phyloP scores from a whole-genome alignment of 23 red algal species.

The Gracilaria domingensis region DNA sequence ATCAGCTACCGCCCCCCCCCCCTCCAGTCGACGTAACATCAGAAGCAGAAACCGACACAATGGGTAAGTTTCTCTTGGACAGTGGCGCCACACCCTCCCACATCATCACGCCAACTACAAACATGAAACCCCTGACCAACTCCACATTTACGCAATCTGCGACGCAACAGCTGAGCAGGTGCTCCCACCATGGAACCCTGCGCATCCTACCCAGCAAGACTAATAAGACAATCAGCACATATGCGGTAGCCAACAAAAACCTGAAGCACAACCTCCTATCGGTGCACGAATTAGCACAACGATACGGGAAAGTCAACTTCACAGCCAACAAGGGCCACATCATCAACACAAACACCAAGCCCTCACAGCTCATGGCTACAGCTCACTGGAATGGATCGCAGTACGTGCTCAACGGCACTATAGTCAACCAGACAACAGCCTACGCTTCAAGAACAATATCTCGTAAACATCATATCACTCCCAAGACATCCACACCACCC shows the following conservation, averaged over 20 bases:
- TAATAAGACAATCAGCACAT: not conserved
- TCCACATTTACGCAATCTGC: not conserved
- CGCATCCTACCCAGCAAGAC: not conserved
- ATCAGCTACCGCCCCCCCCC: not conserved
- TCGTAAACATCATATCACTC: no score
- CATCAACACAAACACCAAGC: not conserved
- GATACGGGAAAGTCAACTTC: constrained; percentile 18
- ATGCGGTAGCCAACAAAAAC: constrained; percentile 21
- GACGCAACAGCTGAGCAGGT: not conserved
- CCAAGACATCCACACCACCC: not conserved
- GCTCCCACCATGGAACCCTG: not conserved
- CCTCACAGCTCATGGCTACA: not conserved
- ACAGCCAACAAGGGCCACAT: not conserved
- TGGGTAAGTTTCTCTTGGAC: not conserved
- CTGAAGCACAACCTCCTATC: constrained; percentile 28
- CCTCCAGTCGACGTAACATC: not conserved
- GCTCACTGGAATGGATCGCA: not conserved
- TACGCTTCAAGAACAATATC: not conserved
- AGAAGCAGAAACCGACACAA: not conserved
- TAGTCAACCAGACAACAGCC: not conserved
- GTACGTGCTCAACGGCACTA: no score
- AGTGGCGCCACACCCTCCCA: not conserved
- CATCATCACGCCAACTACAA: not conserved
- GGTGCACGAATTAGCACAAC: not conserved
- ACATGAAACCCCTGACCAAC: not conserved